A percentile compares a stretch with the other conserved stretches of the same genome.
Conservation (phyloP, 148 eudicot species). For the Linanthus parryae region DNA sequence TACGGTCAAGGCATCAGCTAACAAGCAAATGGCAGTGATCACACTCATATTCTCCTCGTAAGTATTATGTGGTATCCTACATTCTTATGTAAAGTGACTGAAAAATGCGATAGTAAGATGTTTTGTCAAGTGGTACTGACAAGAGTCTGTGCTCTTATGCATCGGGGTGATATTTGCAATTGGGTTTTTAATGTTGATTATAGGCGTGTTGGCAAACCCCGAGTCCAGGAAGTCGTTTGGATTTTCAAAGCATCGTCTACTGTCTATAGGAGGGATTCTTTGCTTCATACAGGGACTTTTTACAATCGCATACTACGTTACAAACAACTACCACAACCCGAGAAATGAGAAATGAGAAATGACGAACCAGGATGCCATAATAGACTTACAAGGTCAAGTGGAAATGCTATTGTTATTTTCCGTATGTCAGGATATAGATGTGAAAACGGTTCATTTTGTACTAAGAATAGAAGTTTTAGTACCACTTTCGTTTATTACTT, state of each 20-base stretch:
- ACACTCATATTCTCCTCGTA: slow-evolving; percentile 76
- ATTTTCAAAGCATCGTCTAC: slow-evolving; percentile 29
- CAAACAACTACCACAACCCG: slow-evolving; percentile 28
- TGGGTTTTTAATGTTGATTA: slow-evolving; percentile 52
- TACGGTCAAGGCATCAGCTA: slow-evolving; percentile 43
- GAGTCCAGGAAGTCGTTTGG: slow-evolving; percentile 45
- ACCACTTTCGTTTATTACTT: too few species aligned
- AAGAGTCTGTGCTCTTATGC: too few species aligned
- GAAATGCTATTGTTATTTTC: too few species aligned
- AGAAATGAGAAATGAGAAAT: slow-evolving; percentile 21
- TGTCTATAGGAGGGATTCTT: slow-evolving; percentile 49
- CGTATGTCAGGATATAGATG: too few species aligned
- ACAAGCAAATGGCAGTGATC: slow-evolving; percentile 61
- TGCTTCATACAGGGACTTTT: slow-evolving; percentile 57
- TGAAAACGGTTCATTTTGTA: too few species aligned
- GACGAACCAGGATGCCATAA: too few species aligned
- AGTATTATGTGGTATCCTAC: too few species aligned
- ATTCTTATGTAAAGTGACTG: too few species aligned
- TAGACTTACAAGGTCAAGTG: too few species aligned
- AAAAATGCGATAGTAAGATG: too few species aligned
- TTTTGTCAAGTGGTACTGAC: too few species aligned
- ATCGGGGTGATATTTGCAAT: slow-evolving; percentile 53
- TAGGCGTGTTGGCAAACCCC: slow-evolving; percentile 40
- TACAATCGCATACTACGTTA: slow-evolving; percentile 36
- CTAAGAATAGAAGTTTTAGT: too few species aligned